phyloP scores from a whole-genome alignment of 2,329 filamentous ascomycete species.

The Pseudovirgaria hyperparasitica region DNA sequence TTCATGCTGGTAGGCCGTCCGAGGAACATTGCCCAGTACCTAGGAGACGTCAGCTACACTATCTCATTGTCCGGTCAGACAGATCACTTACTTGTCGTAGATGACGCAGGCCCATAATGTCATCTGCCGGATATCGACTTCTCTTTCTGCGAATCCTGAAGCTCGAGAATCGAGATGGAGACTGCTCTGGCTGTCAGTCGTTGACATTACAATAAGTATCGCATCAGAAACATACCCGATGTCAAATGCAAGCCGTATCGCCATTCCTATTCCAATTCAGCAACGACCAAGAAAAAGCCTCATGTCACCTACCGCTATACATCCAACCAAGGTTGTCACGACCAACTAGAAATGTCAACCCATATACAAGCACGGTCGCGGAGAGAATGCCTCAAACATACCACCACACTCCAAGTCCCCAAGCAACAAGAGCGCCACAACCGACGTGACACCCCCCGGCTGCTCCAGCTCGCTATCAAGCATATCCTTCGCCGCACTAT shows the following conservation, averaged over 20 bases:
- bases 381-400: no score
- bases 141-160: slow-evolving; percentile 32
- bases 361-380: no score
- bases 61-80: not conserved
- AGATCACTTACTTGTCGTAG: slow-evolving; percentile 33
- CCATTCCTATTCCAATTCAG: no score
- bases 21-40: slow-evolving; percentile 41
- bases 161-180: slow-evolving; percentile 35
- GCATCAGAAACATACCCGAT: slow-evolving; percentile 13
- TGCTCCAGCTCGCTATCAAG: slow-evolving; percentile 40
- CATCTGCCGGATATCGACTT: slow-evolving; percentile 38
- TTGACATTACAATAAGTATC: slow-evolving; percentile 23
- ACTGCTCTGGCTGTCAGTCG: slow-evolving; percentile 35
- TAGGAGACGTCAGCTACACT: slow-evolving; percentile 7
- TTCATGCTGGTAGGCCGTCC: slow-evolving; percentile 43
- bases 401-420: slow-evolving; percentile 40
- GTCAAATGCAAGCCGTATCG: slow-evolving; percentile 13
- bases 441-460: slow-evolving; percentile 39
- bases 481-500: slow-evolving; percentile 43
- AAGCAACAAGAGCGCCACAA: slow-evolving; percentile 39
- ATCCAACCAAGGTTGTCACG: slow-evolving; percentile 43
- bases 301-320: no score
- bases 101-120: slow-evolving; percentile 40
- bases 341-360: slow-evolving; percentile 30
- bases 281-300: no score